Conservation (phyloP, 225 moss, liverwort and hornwort genomes). For the Bryum argenteum region DNA sequence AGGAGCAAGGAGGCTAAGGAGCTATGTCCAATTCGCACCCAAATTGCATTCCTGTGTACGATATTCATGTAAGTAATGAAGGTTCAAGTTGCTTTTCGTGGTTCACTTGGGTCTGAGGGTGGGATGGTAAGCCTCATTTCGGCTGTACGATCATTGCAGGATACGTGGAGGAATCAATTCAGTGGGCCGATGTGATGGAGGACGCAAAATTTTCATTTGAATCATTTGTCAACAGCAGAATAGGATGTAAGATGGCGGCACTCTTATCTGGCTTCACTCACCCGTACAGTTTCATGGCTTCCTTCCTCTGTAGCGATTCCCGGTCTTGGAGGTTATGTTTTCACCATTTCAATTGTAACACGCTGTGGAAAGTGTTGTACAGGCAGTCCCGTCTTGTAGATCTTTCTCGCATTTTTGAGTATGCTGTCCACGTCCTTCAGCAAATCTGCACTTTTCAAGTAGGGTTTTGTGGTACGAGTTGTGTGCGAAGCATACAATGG, state of each 20-base stretch:
- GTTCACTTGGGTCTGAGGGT: background rate
- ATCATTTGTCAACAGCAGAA: conserved; percentile 9
- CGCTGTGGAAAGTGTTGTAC: conserved; percentile 26
- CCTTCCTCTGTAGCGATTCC: conserved; percentile 23
- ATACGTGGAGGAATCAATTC: conserved; percentile 32
- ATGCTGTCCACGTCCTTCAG: background rate
- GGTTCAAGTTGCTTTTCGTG: no score
- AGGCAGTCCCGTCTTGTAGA: conserved; percentile 10
- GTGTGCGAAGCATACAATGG: background rate
- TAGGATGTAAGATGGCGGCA: conserved; percentile 19
- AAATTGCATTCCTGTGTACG: conserved; percentile 21
- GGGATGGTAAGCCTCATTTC: background rate
- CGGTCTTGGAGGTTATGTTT: conserved; percentile 25
- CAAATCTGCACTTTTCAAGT: background rate
- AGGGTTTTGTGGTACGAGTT: background rate
- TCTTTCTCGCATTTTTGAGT: conserved; percentile 1
- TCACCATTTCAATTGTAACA: conserved; percentile 25
- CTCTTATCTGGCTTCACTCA: conserved; percentile 2
- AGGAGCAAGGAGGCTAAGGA: conserved; percentile 88
- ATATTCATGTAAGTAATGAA: conserved; percentile 33
- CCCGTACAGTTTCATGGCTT: conserved; percentile 26
- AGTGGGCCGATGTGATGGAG: conserved; percentile 17
- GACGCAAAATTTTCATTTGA: conserved; percentile 4
- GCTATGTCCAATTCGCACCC: background rate
- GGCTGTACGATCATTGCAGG: conserved; percentile 15